Base-by-base conservation (phyloP, 345 rosid genomes). In the Heritiera fomes region DNA sequence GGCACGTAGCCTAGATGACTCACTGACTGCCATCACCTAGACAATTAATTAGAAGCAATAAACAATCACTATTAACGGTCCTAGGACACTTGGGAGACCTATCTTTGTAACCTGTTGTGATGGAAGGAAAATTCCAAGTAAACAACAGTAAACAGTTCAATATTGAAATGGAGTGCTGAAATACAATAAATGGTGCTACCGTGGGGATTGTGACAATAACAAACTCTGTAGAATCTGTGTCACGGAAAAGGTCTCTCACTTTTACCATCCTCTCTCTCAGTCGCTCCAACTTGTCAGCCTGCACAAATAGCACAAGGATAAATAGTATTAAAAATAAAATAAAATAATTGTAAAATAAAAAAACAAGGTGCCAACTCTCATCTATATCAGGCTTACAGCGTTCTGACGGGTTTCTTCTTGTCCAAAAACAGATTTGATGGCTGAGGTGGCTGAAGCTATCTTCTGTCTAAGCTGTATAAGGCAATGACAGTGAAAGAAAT, bases 191-290 rank as follows among this genome's bases (percentile, higher is more conserved):
- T 58, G 13, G 75, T 4, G 77, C 83, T 91, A 96, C 98, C 85
- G 98, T 89, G 43, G 99, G 99, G 79, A 94, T 94, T 75, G 99
- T 96, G 45, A 96, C 95, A 74, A 96, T 92, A 75, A 96, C 94
- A 67, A 96, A 96, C 76, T 96, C 98, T 11, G 99, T 96, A 52
- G 99, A 89, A 69, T 96, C 93, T 5, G 88, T 83, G 85, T 94
- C 93, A 70, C 92, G 98, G 41, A 96, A 96, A 80, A 96, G 99
- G 71, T 96, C 99, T 5, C 97, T 89, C 77, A 96, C 99, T 94
- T 96, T 94, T 75, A 94, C 77, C 99, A 96, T 96, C 85, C 97
- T 94, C 69, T 94, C 97, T 85, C 99, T 88, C 32, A 96, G 85
- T 41, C 60, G 71, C 90, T 96, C 97, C 86, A 94, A 85, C 85